Evolutionary conservation across 495 filamentous ascomycete species (phyloP).

Genomic region (Friedmanniomyces endolithicus): DNA sequence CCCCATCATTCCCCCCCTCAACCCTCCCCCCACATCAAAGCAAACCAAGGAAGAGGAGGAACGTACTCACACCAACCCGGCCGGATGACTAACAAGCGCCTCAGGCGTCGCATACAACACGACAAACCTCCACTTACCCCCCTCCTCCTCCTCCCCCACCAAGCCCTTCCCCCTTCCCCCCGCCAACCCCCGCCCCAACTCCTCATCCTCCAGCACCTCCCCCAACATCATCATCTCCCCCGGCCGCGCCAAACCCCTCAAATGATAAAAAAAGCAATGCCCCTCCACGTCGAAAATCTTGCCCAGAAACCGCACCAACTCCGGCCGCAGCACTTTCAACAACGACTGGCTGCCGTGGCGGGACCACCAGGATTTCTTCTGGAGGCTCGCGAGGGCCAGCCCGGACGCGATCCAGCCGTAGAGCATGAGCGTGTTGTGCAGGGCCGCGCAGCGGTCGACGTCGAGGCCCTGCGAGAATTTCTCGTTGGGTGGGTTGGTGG

Average conservation of each 20-base stretch:
- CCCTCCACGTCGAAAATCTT: conserved; percentile 13
- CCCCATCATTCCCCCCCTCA: not conserved
- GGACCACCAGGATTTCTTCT: conserved; percentile 12
- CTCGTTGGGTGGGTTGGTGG: not conserved
- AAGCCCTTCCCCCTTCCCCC: conserved; percentile 3
- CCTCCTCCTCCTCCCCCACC: not conserved
- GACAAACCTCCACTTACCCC: conserved; percentile 6
- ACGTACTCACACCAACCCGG: conserved; percentile 11
- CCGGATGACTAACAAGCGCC: conserved; percentile 7
- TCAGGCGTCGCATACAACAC: conserved; percentile 3
- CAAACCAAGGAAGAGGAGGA: not conserved
- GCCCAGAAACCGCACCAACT: not conserved
- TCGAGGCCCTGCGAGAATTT: conserved; percentile 23
- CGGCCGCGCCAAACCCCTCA: conserved; percentile 1
- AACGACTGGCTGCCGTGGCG: conserved; percentile 4
- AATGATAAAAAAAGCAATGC: conserved; percentile 9
- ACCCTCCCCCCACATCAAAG: not conserved
- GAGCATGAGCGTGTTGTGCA: conserved; percentile 34
- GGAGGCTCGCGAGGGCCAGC: not conserved
- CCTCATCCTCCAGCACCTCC: conserved; percentile 12
- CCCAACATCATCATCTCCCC: conserved; percentile 9
- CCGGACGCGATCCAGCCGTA: conserved; percentile 26
- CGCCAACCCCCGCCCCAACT: not conserved
- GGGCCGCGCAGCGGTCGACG: conserved; percentile 31
- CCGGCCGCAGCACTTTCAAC: not conserved